phyloP scores from a whole-genome alignment of 495 filamentous ascomycete genomes.

The Podospora conica region DNA sequence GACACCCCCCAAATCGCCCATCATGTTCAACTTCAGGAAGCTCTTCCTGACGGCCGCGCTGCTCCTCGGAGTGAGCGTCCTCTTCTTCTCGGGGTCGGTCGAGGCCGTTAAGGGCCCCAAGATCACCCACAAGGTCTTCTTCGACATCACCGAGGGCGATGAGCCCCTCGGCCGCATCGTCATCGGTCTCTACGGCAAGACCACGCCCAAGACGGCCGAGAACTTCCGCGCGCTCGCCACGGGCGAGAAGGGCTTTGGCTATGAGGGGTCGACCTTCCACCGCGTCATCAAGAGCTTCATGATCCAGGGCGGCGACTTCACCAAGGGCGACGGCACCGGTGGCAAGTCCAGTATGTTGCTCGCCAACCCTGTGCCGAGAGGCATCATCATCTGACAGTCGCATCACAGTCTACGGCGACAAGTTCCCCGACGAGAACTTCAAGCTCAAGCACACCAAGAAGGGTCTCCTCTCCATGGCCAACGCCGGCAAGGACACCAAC shows the following conservation, averaged over 20 bases:
- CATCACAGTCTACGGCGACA: conserved; percentile 73
- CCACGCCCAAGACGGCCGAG: conserved; percentile 93
- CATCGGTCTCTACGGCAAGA: conserved; percentile 95
- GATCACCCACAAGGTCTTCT: conserved; percentile 96
- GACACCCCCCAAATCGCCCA: conserved; percentile 5
- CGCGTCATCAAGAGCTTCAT: conserved; percentile 98
- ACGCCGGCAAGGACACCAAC: conserved; percentile 96
- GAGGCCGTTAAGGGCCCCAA: conserved; percentile 84
- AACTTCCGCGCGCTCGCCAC: conserved; percentile 98
- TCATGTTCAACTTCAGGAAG: conserved; percentile 53
- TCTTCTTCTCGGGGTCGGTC: conserved; percentile 64
- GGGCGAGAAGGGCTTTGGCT: conserved; percentile 95
- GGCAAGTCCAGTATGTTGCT: conserved; percentile 72
- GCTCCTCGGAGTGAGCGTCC: conserved; percentile 63
- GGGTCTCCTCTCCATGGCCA: conserved; percentile 79
- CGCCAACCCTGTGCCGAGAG: not conserved
- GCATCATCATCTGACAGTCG: conserved; percentile 1
- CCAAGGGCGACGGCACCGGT: conserved; percentile 89
- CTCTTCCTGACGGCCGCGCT: conserved; percentile 63
- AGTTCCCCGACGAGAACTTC: conserved; percentile 99
- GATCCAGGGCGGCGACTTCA: conserved; percentile 99
- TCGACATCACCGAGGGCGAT: conserved; percentile 90
- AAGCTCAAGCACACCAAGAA: conserved; percentile 79
- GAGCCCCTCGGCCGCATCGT: conserved; percentile 79
- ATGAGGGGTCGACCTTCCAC: conserved; percentile 94